Percentiles rank a stretch among this genome's conserved stretches.
phyloP scores from a whole-genome alignment of 176 grass and related monocot genomes.

The Phragmites australis region DNA sequence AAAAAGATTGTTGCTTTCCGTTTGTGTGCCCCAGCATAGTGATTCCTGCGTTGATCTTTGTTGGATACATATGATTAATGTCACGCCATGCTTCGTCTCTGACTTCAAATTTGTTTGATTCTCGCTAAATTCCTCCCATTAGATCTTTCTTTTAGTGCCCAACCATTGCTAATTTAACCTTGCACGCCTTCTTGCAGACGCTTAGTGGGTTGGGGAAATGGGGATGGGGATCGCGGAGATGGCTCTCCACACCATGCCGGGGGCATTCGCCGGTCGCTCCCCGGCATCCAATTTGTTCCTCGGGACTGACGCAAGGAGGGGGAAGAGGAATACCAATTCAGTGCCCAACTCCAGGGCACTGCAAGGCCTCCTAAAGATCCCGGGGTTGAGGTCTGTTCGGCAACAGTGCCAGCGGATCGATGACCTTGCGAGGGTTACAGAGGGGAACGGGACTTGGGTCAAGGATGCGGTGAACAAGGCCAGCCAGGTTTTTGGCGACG shows the following conservation, averaged over 20 bases:
- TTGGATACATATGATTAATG: neutral
- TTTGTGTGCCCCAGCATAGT: neutral
- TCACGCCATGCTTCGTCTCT: neutral
- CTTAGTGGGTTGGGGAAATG: slow-evolving; percentile 21
- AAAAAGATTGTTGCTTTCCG: neutral
- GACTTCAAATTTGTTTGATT: neutral
- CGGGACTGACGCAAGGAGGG: slow-evolving; percentile 34
- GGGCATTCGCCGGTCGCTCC: slow-evolving; percentile 23
- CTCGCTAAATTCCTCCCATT: neutral
- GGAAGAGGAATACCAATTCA: slow-evolving; percentile 9
- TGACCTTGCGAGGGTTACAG: slow-evolving; percentile 40
- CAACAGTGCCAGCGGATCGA: slow-evolving; percentile 58
- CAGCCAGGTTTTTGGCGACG: slow-evolving; percentile 48
- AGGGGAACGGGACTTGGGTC: slow-evolving; percentile 52
- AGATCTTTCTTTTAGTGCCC: neutral
- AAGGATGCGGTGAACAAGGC: slow-evolving; percentile 45
- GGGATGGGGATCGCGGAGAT: slow-evolving; percentile 55
- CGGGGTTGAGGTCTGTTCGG: neutral
- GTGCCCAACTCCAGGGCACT: slow-evolving; percentile 12
- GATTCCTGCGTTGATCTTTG: neutral
- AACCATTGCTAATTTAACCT: neutral
- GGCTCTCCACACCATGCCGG: slow-evolving; percentile 44
- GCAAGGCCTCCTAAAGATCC: slow-evolving; percentile 30
- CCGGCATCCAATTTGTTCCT: slow-evolving; percentile 36
- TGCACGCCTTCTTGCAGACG: slow-evolving; percentile 43